These are phyloP conservation scores for Toxicodendron radicans DNA, from an alignment of 345 rosid genomes.

Conservation along the genomic window DNA sequence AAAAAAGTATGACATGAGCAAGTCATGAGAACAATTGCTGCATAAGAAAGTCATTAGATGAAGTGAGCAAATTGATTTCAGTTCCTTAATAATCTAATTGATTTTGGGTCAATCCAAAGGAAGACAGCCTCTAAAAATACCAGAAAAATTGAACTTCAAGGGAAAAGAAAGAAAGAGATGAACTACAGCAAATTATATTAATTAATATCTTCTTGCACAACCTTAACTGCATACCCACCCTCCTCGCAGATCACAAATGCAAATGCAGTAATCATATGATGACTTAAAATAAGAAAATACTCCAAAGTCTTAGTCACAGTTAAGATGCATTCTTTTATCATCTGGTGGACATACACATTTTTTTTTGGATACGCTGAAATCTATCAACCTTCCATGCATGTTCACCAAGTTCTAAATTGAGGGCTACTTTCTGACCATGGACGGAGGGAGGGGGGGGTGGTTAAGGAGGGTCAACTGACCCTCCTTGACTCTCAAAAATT, in stretches of 20 bases:
- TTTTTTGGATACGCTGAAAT: too few relatives aligned
- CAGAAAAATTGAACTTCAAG: neutral
- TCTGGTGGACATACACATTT: neutral
- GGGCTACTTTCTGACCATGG: too few relatives aligned
- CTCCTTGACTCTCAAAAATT: too few relatives aligned
- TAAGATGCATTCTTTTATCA: neutral
- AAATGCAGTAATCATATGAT: neutral
- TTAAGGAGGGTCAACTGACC: too few relatives aligned
- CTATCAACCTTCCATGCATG: too few relatives aligned
- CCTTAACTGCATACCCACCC: neutral
- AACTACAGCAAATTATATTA: neutral
- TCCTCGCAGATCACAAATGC: neutral
- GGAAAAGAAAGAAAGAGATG: neutral
- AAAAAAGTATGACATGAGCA: neutral
- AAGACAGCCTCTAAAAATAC: neutral
- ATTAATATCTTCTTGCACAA: neutral
- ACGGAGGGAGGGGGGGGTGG: too few relatives aligned
- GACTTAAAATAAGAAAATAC: neutral
- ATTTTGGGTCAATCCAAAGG: slow-evolving; percentile 1
- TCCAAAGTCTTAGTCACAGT: neutral
- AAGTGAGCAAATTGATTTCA: neutral
- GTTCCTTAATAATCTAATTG: neutral
- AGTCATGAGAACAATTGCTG: neutral
- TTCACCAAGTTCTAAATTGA: too few relatives aligned
- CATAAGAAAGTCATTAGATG: neutral